Evolutionary conservation across 208 protist species (phyloP).

Genomic region (Leishmania gerbilli): DNA sequence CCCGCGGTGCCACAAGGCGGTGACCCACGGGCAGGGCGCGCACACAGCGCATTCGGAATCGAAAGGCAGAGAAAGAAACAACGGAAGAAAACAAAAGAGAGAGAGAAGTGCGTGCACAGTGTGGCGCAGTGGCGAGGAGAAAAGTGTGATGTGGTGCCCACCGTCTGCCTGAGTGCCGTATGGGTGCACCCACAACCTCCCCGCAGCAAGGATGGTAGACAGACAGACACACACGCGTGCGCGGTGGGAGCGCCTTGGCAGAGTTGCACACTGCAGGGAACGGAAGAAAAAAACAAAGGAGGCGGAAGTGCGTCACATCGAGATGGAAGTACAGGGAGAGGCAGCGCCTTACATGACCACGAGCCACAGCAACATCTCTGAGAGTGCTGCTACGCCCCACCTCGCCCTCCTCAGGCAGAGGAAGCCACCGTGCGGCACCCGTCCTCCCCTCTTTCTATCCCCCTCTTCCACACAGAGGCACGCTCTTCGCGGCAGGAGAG

Average conservation of each 20-base stretch:
- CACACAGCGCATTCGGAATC: conserved; percentile 3
- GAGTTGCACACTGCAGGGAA: background rate
- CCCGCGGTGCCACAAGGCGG: background rate
- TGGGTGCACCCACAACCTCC: background rate
- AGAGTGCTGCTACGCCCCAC: background rate
- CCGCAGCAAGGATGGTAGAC: background rate
- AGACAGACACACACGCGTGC: background rate
- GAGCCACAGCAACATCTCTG: background rate
- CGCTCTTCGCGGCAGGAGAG: background rate
- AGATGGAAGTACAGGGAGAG: background rate
- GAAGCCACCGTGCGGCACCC: background rate
- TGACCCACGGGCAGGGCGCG: background rate
- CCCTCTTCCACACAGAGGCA: background rate
- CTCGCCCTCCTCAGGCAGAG: background rate
- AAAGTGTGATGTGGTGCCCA: background rate
- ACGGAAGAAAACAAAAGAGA: background rate
- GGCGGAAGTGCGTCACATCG: background rate
- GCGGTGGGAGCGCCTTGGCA: background rate
- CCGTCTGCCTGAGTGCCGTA: background rate
- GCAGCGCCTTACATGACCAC: background rate
- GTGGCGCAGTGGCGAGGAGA: background rate
- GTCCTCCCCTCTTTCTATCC: background rate
- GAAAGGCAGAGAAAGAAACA: background rate
- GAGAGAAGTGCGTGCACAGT: background rate
- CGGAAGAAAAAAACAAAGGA: background rate